Base-by-base conservation (phyloP, 2,329 filamentous ascomycete species). In the Colletotrichum ledebouriae region DNA sequence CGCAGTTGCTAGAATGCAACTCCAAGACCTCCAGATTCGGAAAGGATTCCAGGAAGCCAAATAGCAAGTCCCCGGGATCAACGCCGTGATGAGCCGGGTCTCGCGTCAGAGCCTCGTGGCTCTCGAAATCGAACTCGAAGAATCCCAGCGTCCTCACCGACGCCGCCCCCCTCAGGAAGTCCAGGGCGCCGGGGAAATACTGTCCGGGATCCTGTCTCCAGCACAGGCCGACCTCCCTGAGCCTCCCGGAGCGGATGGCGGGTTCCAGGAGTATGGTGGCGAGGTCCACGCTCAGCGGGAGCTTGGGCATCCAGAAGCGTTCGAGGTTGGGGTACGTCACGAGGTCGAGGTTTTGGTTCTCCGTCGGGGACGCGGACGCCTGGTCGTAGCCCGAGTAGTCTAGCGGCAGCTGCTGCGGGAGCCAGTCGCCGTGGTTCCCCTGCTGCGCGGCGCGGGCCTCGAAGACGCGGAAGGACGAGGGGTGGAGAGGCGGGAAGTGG, bases 71-170 rank as follows among this genome's bases (percentile, higher is more conserved):
- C 37, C 29, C 29, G 6, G 65, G 41, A 49, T 70, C 59, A 47
- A 41, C 42, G 46, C 47, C 59, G 44, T 47, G 64, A 44, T 62
- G 63, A 6, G 63, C 63, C 22, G 67, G 57, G 41, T 67, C 63
- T 5, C 67, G 50, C 42, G 59, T 59, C 42, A 69, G 67, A 13
- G 63, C 63, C 58, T 63, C 62, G 63, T 67, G 67, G 57, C 67
- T 57, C 52, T 71, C 72, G 69, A 82, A 81, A 37, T 73, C 71
- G 55, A 82, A 81, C 34, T 76, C 67, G 46, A 75, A 78, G 33
- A 82, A 52, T 4, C 78, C 78, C 2, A 82, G 73, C 39, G 73
- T 75, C 44, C 69, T 75, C 33, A 83, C 78, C 2, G 74, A 77
- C 20, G 72, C 47, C 2, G 75, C 72, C 41, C 80, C 79, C 13